Conservation (phyloP, 257 asterid genomes). For the Avicennia marina region DNA sequence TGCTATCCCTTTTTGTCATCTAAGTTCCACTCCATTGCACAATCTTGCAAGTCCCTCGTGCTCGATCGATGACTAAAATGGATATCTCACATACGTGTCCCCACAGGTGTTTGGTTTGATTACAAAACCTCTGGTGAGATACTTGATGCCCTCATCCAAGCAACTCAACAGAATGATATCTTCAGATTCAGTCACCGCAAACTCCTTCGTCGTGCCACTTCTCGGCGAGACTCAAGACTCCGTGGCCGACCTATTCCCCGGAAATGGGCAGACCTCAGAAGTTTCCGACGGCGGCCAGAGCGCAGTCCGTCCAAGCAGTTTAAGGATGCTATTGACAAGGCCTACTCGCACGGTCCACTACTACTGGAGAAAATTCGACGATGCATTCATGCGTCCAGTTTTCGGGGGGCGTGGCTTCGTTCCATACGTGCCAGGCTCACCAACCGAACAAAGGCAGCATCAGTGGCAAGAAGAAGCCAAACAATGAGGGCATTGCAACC, state of each 20-base stretch:
- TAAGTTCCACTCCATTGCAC: too few relatives aligned
- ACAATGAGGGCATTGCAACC: not conserved
- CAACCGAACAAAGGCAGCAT: not conserved
- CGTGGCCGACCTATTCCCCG: not conserved
- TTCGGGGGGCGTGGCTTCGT: slow-evolving; percentile 5
- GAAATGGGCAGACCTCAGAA: not conserved
- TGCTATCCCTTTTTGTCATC: too few relatives aligned
- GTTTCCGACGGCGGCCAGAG: not conserved
- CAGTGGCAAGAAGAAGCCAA: not conserved
- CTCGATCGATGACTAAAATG: too few relatives aligned
- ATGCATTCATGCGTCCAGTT: slow-evolving; percentile 1
- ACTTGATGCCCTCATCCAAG: not conserved
- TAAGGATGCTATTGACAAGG: not conserved
- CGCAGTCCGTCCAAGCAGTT: not conserved
- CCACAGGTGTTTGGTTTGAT: slow-evolving; percentile 1
- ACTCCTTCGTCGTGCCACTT: not conserved
- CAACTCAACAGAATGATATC: not conserved
- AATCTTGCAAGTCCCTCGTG: too few relatives aligned
- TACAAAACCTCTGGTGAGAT: slow-evolving; percentile 1
- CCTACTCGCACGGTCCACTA: not conserved
- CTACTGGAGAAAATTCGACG: slow-evolving; percentile 3
- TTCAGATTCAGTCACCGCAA: not conserved
- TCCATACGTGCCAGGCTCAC: not conserved
- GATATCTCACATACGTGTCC: too few relatives aligned
- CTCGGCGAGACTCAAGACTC: not conserved